A percentile compares a stretch with the other conserved stretches of the same genome.
Conservation (phyloP, 345 rosid species). For the Pelargonium nanum region DNA sequence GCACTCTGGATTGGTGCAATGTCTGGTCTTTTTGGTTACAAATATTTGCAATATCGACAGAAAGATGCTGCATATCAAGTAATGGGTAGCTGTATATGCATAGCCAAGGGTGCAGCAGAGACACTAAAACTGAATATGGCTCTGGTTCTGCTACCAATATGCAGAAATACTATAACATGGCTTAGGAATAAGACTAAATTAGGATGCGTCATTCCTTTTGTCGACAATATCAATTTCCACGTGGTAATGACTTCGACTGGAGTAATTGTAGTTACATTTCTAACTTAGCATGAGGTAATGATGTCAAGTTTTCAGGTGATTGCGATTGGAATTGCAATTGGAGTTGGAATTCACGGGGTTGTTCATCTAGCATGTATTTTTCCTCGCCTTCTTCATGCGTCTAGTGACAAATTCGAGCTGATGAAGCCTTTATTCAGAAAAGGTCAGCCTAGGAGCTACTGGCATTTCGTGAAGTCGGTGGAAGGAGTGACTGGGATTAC, state of each 20-base stretch:
- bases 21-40: conserved; percentile 55
- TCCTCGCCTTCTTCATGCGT: conserved; percentile 45
- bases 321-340: conserved; percentile 52
- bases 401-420: conserved; percentile 44
- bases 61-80: conserved; percentile 37
- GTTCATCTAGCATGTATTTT: conserved; percentile 74
- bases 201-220: conserved; percentile 62
- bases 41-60: conserved; percentile 51
- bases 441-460: conserved; percentile 44
- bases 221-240: conserved; percentile 75
- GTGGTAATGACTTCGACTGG: conserved; percentile 14
- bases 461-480: conserved; percentile 70
- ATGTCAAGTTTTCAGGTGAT: conserved; percentile 23
- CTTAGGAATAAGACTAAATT: conserved; percentile 75
- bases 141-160: conserved; percentile 60
- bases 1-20: conserved; percentile 49
- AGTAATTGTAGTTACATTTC: too few species aligned
- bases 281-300: too few species aligned
- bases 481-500: conserved; percentile 73
- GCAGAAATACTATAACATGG: conserved; percentile 88
- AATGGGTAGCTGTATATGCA: conserved; percentile 79
- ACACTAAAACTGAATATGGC: conserved; percentile 86
- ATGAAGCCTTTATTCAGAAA: too few species aligned
- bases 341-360: conserved; percentile 51
- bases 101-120: conserved; percentile 87